phyloP scores from a whole-genome alignment of 2,329 filamentous ascomycete genomes.

The Amphichorda felina region DNA sequence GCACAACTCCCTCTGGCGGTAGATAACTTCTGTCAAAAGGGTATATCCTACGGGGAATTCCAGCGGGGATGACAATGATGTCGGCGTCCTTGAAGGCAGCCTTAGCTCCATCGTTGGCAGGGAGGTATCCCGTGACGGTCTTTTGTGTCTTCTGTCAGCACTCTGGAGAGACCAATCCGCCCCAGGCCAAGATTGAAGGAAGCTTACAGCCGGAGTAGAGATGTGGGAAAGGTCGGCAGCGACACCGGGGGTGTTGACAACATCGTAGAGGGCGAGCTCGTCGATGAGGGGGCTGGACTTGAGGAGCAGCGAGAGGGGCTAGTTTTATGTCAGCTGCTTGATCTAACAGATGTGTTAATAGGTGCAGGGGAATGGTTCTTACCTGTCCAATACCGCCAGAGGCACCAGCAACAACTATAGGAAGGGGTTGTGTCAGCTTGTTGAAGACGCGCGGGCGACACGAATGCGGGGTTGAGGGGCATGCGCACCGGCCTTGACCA shows the following conservation, averaged over 20 bases:
- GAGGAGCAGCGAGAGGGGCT: slow-evolving; percentile 94
- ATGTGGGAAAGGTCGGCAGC: slow-evolving; percentile 96
- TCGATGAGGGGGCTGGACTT: slow-evolving; percentile 82
- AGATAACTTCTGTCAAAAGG: slow-evolving; percentile 2
- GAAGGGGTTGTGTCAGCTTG: slow-evolving; percentile 6
- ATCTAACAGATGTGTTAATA: not conserved
- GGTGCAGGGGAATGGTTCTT: slow-evolving; percentile 13
- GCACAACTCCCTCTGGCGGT: slow-evolving; percentile 6
- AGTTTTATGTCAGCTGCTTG: not conserved
- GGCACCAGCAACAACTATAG: slow-evolving; percentile 75
- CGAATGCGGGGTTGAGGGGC: slow-evolving; percentile 13
- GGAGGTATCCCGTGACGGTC: slow-evolving; percentile 83
- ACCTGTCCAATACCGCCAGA: slow-evolving; percentile 98
- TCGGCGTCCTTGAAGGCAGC: slow-evolving; percentile 84
- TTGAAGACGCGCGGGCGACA: slow-evolving; percentile 4
- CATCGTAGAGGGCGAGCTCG: slow-evolving; percentile 96
- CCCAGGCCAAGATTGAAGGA: not conserved
- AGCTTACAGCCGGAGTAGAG: slow-evolving; percentile 66
- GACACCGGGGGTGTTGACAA: slow-evolving; percentile 96
- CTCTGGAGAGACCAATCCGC: not conserved
- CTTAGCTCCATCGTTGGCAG: slow-evolving; percentile 76
- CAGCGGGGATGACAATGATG: slow-evolving; percentile 93
- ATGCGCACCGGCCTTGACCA: slow-evolving; percentile 50
- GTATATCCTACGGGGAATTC: slow-evolving; percentile 72
- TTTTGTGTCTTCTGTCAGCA: slow-evolving; percentile 19